Base-by-base conservation (phyloP, 2,329 filamentous ascomycete species). In the Fusarium miscanthi region DNA sequence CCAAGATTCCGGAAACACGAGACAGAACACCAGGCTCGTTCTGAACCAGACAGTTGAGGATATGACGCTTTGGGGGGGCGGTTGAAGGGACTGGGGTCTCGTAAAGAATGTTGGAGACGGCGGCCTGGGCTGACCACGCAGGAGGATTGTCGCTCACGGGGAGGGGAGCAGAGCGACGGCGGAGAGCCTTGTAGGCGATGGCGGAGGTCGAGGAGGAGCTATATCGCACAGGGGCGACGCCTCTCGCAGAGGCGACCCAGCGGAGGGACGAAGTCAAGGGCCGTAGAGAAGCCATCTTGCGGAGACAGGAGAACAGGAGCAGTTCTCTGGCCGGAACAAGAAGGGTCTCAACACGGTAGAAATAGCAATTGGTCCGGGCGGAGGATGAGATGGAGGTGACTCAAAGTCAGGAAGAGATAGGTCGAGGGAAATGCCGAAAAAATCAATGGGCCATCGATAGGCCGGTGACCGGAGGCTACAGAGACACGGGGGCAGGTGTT, bases 1-100 rank as follows among this genome's bases (percentile, higher is more conserved):
- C 96, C 38, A 99, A 87, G 80, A 99, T 98, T 61, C 96, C 96
- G 2, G 96, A 98, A 14, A 99, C 94, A 68, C 96, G 94, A 58
- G 95, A 98, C 65, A 99, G 87, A 63, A 99, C 96, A 85, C 96
- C 96, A 17, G 96, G 96, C 86, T 99, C 96, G 85, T 99, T 99
- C 84, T 99, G 96, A 69, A 99, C 96, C 70, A 99, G 89, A 82
- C 96, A 99, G 86, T 99, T 99, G 84, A 99, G 91, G 80, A 99
- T 90, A 84, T 99, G 96, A 60, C 95, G 92, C 86, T 97, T 98
- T 48, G 94, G 92, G 13, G 96, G 95, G 30, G 91, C 91, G 77
- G 88, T 88, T 19, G 94, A 95, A 12, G 94, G 93, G 23, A 93
- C 88, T 10, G 96, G 96, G 6, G 95, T 98, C 88, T 99, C 96